These are phyloP conservation scores for Jaminaea rosea DNA, from an alignment of 1,284 basidiomycete genomes.

Conservation along the genomic window DNA sequence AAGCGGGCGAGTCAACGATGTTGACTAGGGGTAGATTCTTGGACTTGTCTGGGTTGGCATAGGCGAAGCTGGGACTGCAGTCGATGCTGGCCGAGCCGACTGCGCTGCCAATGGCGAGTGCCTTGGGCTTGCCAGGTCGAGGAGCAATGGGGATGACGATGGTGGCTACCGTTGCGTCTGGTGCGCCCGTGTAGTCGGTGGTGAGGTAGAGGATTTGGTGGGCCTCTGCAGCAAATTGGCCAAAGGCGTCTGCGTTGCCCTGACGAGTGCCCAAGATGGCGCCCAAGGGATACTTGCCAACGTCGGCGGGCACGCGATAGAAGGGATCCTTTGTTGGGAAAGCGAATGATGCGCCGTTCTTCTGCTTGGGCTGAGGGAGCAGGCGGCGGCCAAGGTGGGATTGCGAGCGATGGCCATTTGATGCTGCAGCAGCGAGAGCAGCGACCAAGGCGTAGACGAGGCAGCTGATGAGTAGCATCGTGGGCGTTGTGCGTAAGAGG, in stretches of 20 bases:
- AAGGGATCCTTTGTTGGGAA: constrained; percentile 27
- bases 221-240: not conserved
- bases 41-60: not conserved
- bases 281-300: not conserved
- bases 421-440: too few relatives aligned
- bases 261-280: not conserved
- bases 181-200: constrained; percentile 11
- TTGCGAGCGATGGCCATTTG: too few relatives aligned
- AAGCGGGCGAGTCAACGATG: not conserved
- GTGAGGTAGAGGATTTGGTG: constrained; percentile 33
- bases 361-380: too few relatives aligned
- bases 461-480: not conserved
- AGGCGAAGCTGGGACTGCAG: constrained; percentile 26
- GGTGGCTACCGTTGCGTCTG: constrained; percentile 20
- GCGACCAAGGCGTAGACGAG: not conserved
- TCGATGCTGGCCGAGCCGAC: constrained; percentile 21
- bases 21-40: not conserved
- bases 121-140: constrained; percentile 17
- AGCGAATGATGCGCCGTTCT: constrained; percentile 2
- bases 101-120: constrained; percentile 23
- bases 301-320: constrained; percentile 16
- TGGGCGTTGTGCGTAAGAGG: too few relatives aligned
- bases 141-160: constrained; percentile 25
- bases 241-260: not conserved
- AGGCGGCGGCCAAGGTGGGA: not conserved